Evolutionary conservation across 495 filamentous ascomycete species (phyloP).

Genomic region (Neurospora sp.): DNA sequence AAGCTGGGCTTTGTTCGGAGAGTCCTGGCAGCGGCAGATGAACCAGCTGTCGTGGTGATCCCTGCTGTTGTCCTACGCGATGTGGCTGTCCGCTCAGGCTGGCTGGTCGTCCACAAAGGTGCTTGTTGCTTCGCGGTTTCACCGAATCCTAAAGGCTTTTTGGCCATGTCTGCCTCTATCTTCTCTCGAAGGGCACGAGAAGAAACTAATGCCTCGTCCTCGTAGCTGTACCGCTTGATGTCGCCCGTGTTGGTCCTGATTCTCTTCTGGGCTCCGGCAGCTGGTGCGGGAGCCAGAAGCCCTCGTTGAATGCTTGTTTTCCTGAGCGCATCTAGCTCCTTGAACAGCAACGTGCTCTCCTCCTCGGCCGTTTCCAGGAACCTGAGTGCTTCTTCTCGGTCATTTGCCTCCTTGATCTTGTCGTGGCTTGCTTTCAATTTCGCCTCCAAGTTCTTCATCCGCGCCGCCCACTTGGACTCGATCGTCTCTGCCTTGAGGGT

Average conservation of each 20-base stretch:
- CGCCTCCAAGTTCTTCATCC: conserved; percentile 16
- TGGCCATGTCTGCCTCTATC: conserved; percentile 19
- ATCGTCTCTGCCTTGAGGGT: conserved; percentile 16
- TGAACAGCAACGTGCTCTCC: conserved; percentile 9
- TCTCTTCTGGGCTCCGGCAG: background rate
- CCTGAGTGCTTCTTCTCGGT: conserved; percentile 10
- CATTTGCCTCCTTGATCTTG: conserved; percentile 3
- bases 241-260: conserved; percentile 4
- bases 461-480: conserved; percentile 9
- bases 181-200: conserved; percentile 20
- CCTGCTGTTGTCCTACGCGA: background rate
- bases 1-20: background rate
- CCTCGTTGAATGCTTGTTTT: conserved; percentile 7
- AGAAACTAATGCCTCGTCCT: conserved; percentile 15
- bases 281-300: background rate
- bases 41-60: background rate
- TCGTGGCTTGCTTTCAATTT: conserved; percentile 11
- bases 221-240: conserved; percentile 5
- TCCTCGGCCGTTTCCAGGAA: conserved; percentile 14
- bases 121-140: background rate
- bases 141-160: background rate
- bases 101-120: background rate
- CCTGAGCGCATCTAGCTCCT: conserved; percentile 13
- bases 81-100: background rate
- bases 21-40: background rate